Conservation (phyloP, 2,329 filamentous ascomycete genomes). For the Colletotrichum phormii region DNA sequence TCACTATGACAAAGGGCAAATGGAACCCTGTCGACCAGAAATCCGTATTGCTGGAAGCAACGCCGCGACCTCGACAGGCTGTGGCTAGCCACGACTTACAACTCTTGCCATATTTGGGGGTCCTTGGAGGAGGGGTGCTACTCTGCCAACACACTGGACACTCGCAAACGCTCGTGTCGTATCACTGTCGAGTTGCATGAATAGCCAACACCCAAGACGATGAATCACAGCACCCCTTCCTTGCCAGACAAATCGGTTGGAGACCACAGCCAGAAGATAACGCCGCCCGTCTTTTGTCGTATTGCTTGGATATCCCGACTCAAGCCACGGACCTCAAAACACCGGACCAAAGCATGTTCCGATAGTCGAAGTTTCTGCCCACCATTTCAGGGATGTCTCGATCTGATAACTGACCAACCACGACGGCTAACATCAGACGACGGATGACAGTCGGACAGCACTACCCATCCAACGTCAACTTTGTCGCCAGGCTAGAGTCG, state of each 20-base stretch:
- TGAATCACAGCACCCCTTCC: neutral
- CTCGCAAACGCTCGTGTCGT: neutral
- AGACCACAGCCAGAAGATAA: neutral
- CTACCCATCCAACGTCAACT: neutral
- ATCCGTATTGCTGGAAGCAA: neutral
- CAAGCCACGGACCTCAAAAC: neutral
- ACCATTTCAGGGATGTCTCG: neutral
- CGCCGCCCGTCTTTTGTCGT: neutral
- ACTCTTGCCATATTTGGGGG: neutral
- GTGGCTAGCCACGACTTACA: no score
- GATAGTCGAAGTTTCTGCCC: neutral
- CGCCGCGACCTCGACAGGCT: neutral
- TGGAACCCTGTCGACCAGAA: neutral
- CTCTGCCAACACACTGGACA: neutral
- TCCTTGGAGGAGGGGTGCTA: neutral
- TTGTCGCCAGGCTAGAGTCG: neutral
- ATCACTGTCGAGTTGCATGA: neutral
- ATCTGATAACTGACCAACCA: conserved; percentile 2
- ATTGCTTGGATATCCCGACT: neutral
- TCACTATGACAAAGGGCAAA: neutral
- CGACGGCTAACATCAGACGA: conserved; percentile 8
- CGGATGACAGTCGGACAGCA: neutral
- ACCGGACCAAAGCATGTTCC: neutral
- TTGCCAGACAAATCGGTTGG: neutral
- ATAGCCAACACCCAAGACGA: neutral